Evolutionary conservation across 2,329 filamentous ascomycete species (phyloP).

Genomic region (Metarhizium brunneum): DNA sequence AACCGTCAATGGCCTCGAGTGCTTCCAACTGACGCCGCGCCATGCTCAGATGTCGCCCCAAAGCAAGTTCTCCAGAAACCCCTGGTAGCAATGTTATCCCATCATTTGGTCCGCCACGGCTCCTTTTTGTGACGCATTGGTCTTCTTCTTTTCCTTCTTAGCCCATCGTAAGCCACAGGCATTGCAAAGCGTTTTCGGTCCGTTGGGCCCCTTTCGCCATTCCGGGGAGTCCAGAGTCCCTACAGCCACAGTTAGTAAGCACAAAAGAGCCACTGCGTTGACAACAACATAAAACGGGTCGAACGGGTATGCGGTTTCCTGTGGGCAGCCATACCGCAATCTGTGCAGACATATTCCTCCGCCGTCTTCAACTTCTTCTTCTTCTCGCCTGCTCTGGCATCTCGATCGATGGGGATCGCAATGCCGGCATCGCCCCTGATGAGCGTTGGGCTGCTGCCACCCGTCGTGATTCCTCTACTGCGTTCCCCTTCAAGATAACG

Average conservation of each 20-base stretch:
- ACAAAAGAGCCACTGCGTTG: not conserved
- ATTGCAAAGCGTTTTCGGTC: constrained; percentile 92
- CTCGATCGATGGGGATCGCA: constrained; percentile 71
- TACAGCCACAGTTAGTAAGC: constrained; percentile 17
- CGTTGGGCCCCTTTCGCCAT: constrained; percentile 89
- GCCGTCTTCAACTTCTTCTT: constrained; percentile 79
- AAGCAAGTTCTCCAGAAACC: not conserved
- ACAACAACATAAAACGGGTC: not conserved
- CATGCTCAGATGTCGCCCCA: not conserved
- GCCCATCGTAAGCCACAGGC: constrained; percentile 75
- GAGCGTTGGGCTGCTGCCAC: constrained; percentile 68
- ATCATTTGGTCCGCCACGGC: constrained; percentile 15
- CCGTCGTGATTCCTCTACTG: constrained; percentile 79
- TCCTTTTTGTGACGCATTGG: constrained; percentile 12
- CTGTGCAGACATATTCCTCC: constrained; percentile 90
- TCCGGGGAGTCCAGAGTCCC: constrained; percentile 85
- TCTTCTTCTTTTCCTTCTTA: constrained; percentile 71
- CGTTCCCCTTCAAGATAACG: constrained; percentile 83
- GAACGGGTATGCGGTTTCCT: not conserved
- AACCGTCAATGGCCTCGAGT: not conserved
- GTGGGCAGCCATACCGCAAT: constrained; percentile 57
- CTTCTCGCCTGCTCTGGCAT: constrained; percentile 63
- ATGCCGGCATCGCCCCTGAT: constrained; percentile 83
- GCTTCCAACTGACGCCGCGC: not conserved
- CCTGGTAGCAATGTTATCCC: constrained; percentile 3